Base-by-base conservation (phyloP, 148 eudicot genomes). In the Rhododendron mucronatum region DNA sequence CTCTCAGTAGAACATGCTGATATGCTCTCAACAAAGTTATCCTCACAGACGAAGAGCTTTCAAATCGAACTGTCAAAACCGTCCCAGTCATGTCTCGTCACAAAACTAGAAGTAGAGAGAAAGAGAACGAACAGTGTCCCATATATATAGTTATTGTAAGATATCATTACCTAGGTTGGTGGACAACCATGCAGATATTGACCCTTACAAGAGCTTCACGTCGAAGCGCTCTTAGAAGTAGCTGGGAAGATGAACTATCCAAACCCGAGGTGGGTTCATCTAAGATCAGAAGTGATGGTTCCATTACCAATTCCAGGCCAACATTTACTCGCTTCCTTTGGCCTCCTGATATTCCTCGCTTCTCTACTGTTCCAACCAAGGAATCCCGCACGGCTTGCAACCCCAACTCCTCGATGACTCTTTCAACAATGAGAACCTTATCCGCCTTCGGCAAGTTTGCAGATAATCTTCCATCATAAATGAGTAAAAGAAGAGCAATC, bases 201-300 rank as follows among this genome's bases (percentile, higher is more conserved):
- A 91, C 91, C 83, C 93, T 91, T 84, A 88, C 90, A 39, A 90
- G 83, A 63, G 93, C 91, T 89, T 91, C 93, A 71, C 91, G 93
- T 41, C 89, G 84, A 85, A 91, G 90, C 69, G 93, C 90, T 87
- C 85, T 90, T 26, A 90, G 89, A 85, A 91, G 93, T 67, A 90
- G 86, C 90, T 75, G 88, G 9, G 93, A 91, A 80, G 93, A 90
- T 53, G 93, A 87, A 84, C 93, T 91, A 67, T 91, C 91, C 86
- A 91, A 80, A 80, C 93, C 93, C 61, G 91, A 91, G n/a, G 93
- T 91, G 48, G 93, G 93, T 73, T 91, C 93, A 88, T 91, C 93
- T 84, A 91, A 82, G 80, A 91, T 90, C 86, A 91, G 82, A 44
- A 91, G 83, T 23, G 93, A 91, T 18, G 93, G 93, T 85, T 91